Base-by-base conservation (phyloP, 2,329 filamentous ascomycete genomes). In the Talaromyces sp. region DNA sequence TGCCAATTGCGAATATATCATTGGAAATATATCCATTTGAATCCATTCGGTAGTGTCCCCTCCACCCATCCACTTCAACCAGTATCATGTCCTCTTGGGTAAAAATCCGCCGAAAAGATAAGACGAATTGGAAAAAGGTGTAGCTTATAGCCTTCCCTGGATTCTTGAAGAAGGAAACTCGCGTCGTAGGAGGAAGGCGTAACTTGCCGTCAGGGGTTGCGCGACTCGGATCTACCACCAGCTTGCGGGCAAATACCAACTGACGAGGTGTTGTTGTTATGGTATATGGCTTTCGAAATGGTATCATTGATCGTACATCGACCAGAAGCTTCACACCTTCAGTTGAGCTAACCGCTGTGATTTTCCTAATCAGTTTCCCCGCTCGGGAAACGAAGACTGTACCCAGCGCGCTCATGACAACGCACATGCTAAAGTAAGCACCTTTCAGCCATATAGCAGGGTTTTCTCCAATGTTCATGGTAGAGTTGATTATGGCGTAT, bases 351-450 rank as follows among this genome's bases (percentile, higher is more conserved):
- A 88, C 73, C 14, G 87, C 79, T 33, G 81, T 82, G 69, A 90
- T 85, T 47, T 74, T 75, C 59, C 80, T 80, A 66, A 91, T 81
- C 56, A 90, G 79, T 58, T 82, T 80, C 30, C 79, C 73, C 6
- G 87, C 85, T 68, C 85, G 83, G 61, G 83, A 70, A 51, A 88
- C 71, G 66, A 89, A 84, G 64, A 83, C 83, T 53, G 82, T 82
- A 63, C 87, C 88, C 72, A 89, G 81, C 44, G 76, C 78, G 59
- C 79, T 83, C 78, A 89, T 86, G 61, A 84, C 70, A 54, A 88
- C 68, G 71, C 85, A 87, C 52, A 88, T 79, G 50, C 81, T 78
- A 47, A 79, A 82, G 67, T 86, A 89, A 9, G 83, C 79, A 64
- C 80, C 76, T 44, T 84, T 80, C 18, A 89, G 82, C 83, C 84